These are phyloP conservation scores for Leptographium lundbergii DNA, from an alignment of 2,329 filamentous ascomycete species.

Conservation along the genomic window DNA sequence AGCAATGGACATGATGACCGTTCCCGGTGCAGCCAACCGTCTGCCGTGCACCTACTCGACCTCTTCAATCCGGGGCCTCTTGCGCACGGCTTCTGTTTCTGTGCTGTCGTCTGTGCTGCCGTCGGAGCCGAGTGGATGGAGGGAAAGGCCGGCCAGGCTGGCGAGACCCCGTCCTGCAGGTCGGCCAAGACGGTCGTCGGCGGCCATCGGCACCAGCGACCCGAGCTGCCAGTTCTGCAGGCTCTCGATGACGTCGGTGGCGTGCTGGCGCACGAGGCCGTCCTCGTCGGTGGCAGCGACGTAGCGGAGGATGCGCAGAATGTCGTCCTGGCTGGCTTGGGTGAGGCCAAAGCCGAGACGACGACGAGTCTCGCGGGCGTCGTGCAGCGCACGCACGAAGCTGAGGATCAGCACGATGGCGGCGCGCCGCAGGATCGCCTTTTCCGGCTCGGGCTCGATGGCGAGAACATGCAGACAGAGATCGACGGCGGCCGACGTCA, in stretches of 20 bases:
- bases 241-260: conserved; percentile 52
- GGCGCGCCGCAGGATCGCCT: conserved; percentile 52
- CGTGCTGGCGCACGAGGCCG: conserved; percentile 54
- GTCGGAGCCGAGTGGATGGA: conserved; percentile 1
- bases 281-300: conserved; percentile 55
- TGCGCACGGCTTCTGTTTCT: background rate
- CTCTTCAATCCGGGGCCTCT: conserved; percentile 11
- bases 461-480: conserved; percentile 49
- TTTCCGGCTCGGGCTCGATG: conserved; percentile 46
- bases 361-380: conserved; percentile 31
- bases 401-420: conserved; percentile 51
- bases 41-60: conserved; percentile 7
- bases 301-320: conserved; percentile 50
- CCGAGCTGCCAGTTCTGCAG: conserved; percentile 47
- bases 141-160: conserved; percentile 29
- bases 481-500: conserved; percentile 47
- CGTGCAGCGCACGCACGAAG: conserved; percentile 47
- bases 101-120: too few species aligned
- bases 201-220: conserved; percentile 12
- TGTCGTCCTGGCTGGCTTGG: conserved; percentile 43
- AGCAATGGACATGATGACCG: too few species aligned
- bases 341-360: conserved; percentile 41
- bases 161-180: conserved; percentile 6
- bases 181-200: background rate
- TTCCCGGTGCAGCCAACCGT: too few species aligned